phyloP scores from a whole-genome alignment of 768 basidiomycete genomes.

The Gautieria morchelliformis region DNA sequence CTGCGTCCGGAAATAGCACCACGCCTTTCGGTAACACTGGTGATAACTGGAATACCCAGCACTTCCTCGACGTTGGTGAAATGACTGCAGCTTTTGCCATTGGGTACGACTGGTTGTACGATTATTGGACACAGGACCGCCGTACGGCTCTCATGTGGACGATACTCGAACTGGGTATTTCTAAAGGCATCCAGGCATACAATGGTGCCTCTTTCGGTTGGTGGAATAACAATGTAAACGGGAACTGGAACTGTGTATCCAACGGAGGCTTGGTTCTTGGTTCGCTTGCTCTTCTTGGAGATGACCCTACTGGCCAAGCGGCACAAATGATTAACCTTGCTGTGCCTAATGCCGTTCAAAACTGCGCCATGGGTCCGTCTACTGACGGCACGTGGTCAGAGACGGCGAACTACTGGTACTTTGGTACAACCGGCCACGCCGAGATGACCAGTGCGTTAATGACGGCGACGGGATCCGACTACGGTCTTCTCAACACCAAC shows the following conservation, averaged over 20 bases:
- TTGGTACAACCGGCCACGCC: slow-evolving; percentile 83
- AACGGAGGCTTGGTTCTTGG: slow-evolving; percentile 86
- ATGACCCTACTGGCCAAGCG: slow-evolving; percentile 70
- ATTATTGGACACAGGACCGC: slow-evolving; percentile 68
- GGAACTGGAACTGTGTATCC: slow-evolving; percentile 99
- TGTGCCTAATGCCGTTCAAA: slow-evolving; percentile 61
- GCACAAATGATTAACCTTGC: slow-evolving; percentile 55
- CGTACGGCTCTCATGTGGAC: slow-evolving; percentile 56
- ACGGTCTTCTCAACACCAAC: slow-evolving; percentile 62
- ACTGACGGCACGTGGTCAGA: slow-evolving; percentile 88
- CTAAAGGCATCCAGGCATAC: slow-evolving; percentile 49
- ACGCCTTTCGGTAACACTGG: slow-evolving; percentile 54
- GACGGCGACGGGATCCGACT: slow-evolving; percentile 79
- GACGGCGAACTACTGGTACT: slow-evolving; percentile 93
- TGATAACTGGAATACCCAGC: slow-evolving; percentile 72
- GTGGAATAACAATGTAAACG: slow-evolving; percentile 64
- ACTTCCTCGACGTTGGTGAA: slow-evolving; percentile 94
- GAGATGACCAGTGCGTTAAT: slow-evolving; percentile 79
- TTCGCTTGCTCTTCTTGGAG: slow-evolving; percentile 81
- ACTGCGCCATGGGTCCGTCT: slow-evolving; percentile 57
- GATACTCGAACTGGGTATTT: slow-evolving; percentile 72
- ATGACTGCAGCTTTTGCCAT: slow-evolving; percentile 81
- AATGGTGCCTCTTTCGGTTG: slow-evolving; percentile 41
- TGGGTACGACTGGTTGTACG: slow-evolving; percentile 95
- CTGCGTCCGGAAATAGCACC: slow-evolving; percentile 64